These are phyloP conservation scores for Ophiocordyceps sinensis DNA, from an alignment of 2,329 filamentous ascomycete species.

Conservation along the genomic window DNA sequence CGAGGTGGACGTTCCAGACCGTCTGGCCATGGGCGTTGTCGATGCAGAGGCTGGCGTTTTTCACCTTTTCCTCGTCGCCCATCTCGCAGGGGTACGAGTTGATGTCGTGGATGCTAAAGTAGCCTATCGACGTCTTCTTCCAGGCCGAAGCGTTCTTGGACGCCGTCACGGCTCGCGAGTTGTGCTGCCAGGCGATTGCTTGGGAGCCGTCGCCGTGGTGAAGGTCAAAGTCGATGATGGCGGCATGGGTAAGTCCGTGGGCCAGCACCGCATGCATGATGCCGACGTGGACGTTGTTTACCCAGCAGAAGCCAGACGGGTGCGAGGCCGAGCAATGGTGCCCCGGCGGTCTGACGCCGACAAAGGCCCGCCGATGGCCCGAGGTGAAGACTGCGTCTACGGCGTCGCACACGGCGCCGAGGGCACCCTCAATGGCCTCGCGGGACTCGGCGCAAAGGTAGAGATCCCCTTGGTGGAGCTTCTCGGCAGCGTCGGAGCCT, in stretches of 20 bases:
- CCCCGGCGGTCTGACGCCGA: slow-evolving; percentile 82
- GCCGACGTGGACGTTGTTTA: slow-evolving; percentile 96
- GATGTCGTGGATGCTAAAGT: slow-evolving; percentile 95
- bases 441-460: slow-evolving; percentile 82
- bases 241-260: slow-evolving; percentile 83
- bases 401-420: slow-evolving; percentile 88
- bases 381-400: slow-evolving; percentile 67
- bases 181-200: slow-evolving; percentile 82
- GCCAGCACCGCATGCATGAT: slow-evolving; percentile 78
- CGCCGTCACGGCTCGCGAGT: slow-evolving; percentile 47
- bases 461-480: slow-evolving; percentile 76
- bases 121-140: slow-evolving; percentile 82
- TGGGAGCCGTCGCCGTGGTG: slow-evolving; percentile 96
- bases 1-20: slow-evolving; percentile 90
- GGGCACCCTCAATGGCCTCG: slow-evolving; percentile 74
- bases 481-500: slow-evolving; percentile 31
- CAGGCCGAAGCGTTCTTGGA: slow-evolving; percentile 58
- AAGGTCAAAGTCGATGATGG: slow-evolving; percentile 83
- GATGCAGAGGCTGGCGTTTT: slow-evolving; percentile 85
- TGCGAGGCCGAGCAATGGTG: slow-evolving; percentile 86
- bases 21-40: slow-evolving; percentile 89
- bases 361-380: slow-evolving; percentile 66
- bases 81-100: slow-evolving; percentile 95
- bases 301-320: slow-evolving; percentile 94
- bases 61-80: slow-evolving; percentile 87